Percentiles rank a stretch among this genome's conserved stretches.
Evolutionary conservation across 495 filamentous ascomycete species (phyloP).

Genomic region (Xylona heveae): DNA sequence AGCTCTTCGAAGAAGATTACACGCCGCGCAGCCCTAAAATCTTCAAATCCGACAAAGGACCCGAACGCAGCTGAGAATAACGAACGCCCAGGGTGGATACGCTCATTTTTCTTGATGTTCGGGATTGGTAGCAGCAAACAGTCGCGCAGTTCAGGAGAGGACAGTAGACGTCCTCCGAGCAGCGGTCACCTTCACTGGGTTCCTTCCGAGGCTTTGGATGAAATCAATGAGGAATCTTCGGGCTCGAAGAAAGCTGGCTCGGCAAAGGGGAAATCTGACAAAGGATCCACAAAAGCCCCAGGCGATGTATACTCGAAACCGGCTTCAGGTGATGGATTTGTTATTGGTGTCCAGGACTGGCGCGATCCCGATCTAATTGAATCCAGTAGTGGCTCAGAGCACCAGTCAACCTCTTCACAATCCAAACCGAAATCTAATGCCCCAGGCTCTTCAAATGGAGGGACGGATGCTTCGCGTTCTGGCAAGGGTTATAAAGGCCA

Average conservation of each 20-base stretch:
- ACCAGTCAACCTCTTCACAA: conserved; percentile 6
- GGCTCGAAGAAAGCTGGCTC: conserved; percentile 10
- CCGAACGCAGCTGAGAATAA: conserved; percentile 7
- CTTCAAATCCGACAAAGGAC: no score
- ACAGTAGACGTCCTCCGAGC: conserved; percentile 53
- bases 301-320: conserved; percentile 8
- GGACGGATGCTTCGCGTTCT: conserved; percentile 15
- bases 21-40: no score
- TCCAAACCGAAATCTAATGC: conserved; percentile 3
- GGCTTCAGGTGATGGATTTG: conserved; percentile 43
- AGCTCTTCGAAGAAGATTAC: conserved; percentile 19
- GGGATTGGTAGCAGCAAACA: conserved; percentile 25
- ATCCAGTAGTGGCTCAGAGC: conserved; percentile 14
- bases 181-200: conserved; percentile 73
- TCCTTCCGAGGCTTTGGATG: conserved; percentile 42
- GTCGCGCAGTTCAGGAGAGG: no score
- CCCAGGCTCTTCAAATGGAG: conserved; percentile 2
- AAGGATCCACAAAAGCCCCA: conserved; percentile 7
- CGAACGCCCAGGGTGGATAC: conserved; percentile 29
- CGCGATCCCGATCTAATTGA: conserved; percentile 60
- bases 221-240: conserved; percentile 11
- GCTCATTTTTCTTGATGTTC: conserved; percentile 28
- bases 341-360: conserved; percentile 90
- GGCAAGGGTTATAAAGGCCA: no score
- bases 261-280: conserved; percentile 9